Percentiles rank a stretch among this genome's conserved stretches.
These are phyloP conservation scores for Gastrodia elata DNA, from an alignment of 106 monocot species.

Conservation along the genomic window DNA sequence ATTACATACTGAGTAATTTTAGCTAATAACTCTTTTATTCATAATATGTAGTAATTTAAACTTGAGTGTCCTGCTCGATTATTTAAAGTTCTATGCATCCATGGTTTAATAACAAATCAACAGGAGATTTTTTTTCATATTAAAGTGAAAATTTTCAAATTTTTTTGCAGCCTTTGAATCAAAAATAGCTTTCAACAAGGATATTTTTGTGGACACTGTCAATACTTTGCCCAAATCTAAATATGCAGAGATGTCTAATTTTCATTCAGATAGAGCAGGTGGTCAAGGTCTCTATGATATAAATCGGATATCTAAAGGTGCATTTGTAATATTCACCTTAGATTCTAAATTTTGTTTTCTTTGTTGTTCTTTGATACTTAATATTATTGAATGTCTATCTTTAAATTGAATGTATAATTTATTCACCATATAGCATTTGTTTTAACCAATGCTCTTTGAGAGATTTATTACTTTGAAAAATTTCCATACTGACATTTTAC, in stretches of 20 bases:
- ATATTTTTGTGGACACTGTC: slow-evolving; percentile 4
- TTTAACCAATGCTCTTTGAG: background rate
- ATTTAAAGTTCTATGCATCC: background rate
- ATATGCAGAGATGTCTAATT: slow-evolving; percentile 1
- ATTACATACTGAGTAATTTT: too few species aligned
- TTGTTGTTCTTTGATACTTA: background rate
- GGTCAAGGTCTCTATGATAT: background rate
- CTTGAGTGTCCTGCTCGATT: background rate
- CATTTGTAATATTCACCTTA: background rate
- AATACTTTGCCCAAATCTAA: slow-evolving; percentile 13
- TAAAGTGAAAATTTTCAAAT: background rate
- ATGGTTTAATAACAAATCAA: background rate
- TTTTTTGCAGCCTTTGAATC: slow-evolving; percentile 20
- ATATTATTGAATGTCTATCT: background rate
- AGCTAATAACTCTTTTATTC: background rate
- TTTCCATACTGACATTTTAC: background rate
- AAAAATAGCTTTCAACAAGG: slow-evolving; percentile 5
- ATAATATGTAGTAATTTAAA: background rate
- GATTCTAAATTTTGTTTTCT: too few species aligned
- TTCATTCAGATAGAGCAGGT: slow-evolving; percentile 4
- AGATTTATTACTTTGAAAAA: background rate
- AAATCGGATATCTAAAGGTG: slow-evolving; percentile 14
- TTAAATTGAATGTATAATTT: background rate
- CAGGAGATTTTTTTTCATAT: background rate
- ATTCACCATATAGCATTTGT: background rate